Base-by-base conservation (phyloP, 495 filamentous ascomycete genomes). In the Trichoderma parareesei region DNA sequence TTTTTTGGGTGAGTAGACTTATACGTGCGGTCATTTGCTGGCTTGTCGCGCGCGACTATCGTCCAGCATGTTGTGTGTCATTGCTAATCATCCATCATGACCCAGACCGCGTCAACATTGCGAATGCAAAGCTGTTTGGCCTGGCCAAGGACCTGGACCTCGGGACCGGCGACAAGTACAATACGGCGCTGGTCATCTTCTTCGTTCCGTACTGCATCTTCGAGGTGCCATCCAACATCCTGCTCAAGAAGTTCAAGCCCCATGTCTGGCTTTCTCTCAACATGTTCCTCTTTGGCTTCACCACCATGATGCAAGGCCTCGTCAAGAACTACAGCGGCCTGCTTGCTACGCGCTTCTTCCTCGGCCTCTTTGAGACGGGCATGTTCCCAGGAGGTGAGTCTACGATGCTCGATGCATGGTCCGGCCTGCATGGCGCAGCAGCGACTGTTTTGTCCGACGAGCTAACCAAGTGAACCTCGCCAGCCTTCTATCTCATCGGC, bases 191-290 rank as follows among this genome's bases (percentile, higher is more conserved):
- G 65, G 86, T 85, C 33, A 93, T 96, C 68, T 96, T 97, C 81
- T 98, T 97, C 76, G 86, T 97, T 0, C 92, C 93, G 0, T 98
- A 97, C 72, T 83, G 96, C 67, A 67, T 93, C 59, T 88, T 88
- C 68, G 93, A 90, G 73, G 94, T 98, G 61, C 94, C 93, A 3
- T 91, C 89, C 61, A 98, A 98, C 70, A 85, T 96, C 63, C 70
- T 95, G 18, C 77, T 98, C 37, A 96, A 95, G 74, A 85, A 84
- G 66, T 78, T 96, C 66, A 88, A 84, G 65, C 93, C 93, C 3
- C 85, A 88, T 66, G 77, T 94, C 59, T 97, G 93, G 93, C 73
- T 94, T 49, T 85, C 88, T 0, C 63, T 79, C 59, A 95, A 91
- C 72, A 95, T 95, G 88, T 85, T 93, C 69, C 72, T 83, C 37